Base-by-base conservation (phyloP, 495 filamentous ascomycete genomes). In the Aeminium ludgeri region DNA sequence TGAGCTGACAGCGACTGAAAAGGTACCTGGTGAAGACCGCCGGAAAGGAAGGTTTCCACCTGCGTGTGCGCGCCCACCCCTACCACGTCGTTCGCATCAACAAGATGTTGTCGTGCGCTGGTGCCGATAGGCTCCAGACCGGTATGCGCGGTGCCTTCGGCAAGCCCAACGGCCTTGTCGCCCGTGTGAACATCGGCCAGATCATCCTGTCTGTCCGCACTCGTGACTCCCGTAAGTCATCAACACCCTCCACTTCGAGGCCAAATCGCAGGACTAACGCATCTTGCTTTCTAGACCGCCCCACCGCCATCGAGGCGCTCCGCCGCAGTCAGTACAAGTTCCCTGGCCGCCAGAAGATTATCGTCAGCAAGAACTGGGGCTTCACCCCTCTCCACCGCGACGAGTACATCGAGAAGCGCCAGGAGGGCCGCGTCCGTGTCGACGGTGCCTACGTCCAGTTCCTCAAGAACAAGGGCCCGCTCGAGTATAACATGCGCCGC, bases 81-180 rank as follows among this genome's bases (percentile, higher is more conserved):
- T 94, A 82, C 85, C 89, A 97, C 71, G 87, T 96, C 67, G 75
- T 95, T 72, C 89, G 89, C 66, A 97, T 97, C 84, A 97, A 97
- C 82, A 97, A 97, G 76, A 96, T 97, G 89, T 82, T 97, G 80
- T 95, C 87, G 50, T 96, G 89, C 65, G 89, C 89, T 56, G 89
- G 89, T 68, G 89, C 89, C 76, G 89, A 97, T 95, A 78, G 89
- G 74, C 76, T 97, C 59, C 89, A 97, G 66, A 96, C 89, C 49
- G 89, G 89, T 68, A 97, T 97, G 89, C 89, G 89, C 78, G 89
- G 89, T 76, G 89, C 89, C 50, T 97, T 82, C 75, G 89, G 89
- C 63, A 97, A 97, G 77, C 87, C 89, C 65, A 86, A 95, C 71
- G 89, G 87, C 59, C 76, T 73, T 51, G 89, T 97, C 55, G 89